Evolutionary conservation across 2,329 filamentous ascomycete genomes (phyloP).

Genomic region (Cytospora schulzeri): DNA sequence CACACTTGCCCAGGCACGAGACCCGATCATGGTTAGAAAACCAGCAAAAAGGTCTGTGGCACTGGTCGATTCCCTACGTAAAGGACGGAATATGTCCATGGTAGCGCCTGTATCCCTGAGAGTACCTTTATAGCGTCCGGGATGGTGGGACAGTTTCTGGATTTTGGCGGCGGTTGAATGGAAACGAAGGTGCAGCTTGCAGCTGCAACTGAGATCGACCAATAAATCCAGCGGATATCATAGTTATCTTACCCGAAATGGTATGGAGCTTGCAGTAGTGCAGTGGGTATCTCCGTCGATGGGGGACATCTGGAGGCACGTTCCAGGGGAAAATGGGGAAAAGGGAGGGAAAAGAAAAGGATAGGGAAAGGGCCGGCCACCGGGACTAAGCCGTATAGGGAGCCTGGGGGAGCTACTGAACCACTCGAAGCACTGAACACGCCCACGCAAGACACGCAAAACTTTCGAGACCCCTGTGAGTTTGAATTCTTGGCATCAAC

Average conservation of each 20-base stretch:
- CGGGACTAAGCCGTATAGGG: not conserved
- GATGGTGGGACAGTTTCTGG: conserved; percentile 8
- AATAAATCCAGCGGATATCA: conserved; percentile 11
- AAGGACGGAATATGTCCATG: not conserved
- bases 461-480: not conserved
- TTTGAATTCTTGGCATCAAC: not conserved
- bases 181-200: not conserved
- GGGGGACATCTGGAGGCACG: not conserved
- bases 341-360: not conserved
- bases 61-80: too few species aligned
- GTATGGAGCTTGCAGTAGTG: conserved; percentile 12
- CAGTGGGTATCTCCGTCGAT: not conserved
- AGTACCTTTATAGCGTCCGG: conserved; percentile 4
- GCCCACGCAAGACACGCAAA: not conserved
- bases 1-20: not conserved
- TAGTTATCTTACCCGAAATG: conserved; percentile 14
- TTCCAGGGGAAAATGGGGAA: not conserved
- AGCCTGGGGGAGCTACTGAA: not conserved
- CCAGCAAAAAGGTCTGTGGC: not conserved
- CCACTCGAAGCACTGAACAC: not conserved
- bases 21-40: not conserved
- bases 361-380: not conserved
- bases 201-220: conserved; percentile 16
- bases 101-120: not conserved
- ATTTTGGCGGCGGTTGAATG: not conserved